Conservation (phyloP, 1,284 basidiomycete species). For the Boletus semigastroideus region DNA sequence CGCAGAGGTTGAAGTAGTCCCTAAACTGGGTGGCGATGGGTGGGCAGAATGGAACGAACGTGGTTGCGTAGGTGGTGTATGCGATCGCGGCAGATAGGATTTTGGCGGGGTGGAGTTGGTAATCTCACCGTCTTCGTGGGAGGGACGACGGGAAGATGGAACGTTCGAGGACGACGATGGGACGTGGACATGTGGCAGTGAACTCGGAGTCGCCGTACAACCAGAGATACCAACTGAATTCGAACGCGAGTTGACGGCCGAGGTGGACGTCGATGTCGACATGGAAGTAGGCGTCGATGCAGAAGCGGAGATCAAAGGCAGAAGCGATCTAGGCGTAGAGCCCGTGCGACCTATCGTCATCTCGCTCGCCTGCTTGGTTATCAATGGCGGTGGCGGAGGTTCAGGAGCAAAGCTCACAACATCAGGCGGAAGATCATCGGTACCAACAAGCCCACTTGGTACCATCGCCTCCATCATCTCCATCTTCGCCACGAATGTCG, state of each 20-base stretch:
- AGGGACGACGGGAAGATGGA: constrained; percentile 28
- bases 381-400: constrained; percentile 36
- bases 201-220: constrained; percentile 6
- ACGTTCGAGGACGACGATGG: constrained; percentile 9
- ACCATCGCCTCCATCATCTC: constrained; percentile 32
- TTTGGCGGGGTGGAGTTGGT: constrained; percentile 37
- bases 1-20: constrained; percentile 22
- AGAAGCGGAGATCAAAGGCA: constrained; percentile 3
- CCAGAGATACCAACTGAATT: constrained; percentile 24
- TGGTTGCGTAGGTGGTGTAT: constrained; percentile 48
- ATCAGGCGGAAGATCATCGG: constrained; percentile 23
- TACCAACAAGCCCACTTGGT: constrained; percentile 19
- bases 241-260: constrained; percentile 28
- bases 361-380: constrained; percentile 21
- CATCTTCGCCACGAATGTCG: constrained; percentile 32
- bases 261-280: constrained; percentile 28
- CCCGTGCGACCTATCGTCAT: constrained; percentile 6
- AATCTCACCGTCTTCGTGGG: constrained; percentile 60
- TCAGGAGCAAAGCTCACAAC: constrained; percentile 33
- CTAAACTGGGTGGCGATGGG: constrained; percentile 27
- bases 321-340: neutral
- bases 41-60: constrained; percentile 40
- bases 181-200: neutral
- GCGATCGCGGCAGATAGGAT: constrained; percentile 36
- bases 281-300: constrained; percentile 16